Evolutionary conservation across 495 filamentous ascomycete genomes (phyloP).

Genomic region (Aspergillus nidulans): DNA sequence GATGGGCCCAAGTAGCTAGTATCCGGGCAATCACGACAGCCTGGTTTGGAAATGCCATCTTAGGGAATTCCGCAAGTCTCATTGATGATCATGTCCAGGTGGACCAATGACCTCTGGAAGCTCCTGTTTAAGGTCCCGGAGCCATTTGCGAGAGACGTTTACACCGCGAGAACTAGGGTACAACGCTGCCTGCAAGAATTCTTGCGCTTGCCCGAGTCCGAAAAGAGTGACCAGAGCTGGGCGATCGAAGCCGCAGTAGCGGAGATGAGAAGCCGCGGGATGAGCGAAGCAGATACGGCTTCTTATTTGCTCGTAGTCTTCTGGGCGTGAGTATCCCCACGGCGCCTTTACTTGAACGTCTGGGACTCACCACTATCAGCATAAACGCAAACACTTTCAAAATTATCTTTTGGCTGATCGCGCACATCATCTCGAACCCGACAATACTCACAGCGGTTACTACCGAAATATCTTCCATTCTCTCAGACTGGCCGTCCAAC

Average conservation of each 20-base stretch:
- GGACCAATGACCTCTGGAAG: background rate
- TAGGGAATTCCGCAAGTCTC: background rate
- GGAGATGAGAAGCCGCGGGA: constrained; percentile 2
- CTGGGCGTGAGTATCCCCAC: background rate
- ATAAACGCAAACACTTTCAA: constrained; percentile 7
- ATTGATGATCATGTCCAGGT: background rate
- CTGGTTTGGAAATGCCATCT: constrained; percentile 2
- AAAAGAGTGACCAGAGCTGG: background rate
- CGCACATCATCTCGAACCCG: background rate
- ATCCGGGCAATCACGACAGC: constrained; percentile 4
- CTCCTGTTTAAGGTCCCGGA: background rate
- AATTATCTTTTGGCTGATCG: background rate
- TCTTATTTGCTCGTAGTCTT: constrained; percentile 2
- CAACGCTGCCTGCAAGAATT: background rate
- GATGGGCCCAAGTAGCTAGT: background rate
- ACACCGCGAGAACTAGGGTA: background rate
- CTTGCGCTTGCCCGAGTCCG: background rate
- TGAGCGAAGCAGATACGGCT: constrained; percentile 4
- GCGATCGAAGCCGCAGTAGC: background rate
- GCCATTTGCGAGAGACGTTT: constrained; percentile 1
- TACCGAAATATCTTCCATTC: background rate
- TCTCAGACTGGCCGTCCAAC: background rate
- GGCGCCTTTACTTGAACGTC: background rate
- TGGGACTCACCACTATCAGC: background rate
- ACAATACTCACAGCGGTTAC: background rate